Conservation (phyloP, 176 grass and related monocot species). For the Carex littledalei region DNA sequence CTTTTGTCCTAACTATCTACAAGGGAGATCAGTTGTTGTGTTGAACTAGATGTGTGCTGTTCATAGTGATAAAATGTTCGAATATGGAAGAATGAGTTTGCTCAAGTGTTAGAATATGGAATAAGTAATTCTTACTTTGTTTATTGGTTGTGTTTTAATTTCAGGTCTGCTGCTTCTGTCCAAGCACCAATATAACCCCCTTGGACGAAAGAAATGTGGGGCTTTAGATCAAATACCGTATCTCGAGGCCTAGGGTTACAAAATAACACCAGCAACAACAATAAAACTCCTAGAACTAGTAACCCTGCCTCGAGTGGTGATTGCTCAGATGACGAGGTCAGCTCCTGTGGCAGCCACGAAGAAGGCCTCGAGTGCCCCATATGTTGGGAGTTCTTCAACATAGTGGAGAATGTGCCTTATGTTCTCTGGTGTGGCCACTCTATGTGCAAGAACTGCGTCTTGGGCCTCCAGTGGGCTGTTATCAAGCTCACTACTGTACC, state of each 20-base stretch:
- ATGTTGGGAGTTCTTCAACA: slow-evolving; percentile 90
- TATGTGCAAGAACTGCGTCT: slow-evolving; percentile 84
- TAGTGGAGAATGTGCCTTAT: slow-evolving; percentile 79
- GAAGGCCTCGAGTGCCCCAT: slow-evolving; percentile 87
- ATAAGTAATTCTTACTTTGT: neutral
- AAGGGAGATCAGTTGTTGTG: neutral
- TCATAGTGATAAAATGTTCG: neutral
- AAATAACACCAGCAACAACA: slow-evolving; percentile 1
- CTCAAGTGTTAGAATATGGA: neutral
- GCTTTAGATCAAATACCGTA: slow-evolving; percentile 6
- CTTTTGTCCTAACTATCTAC: neutral
- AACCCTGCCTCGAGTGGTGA: slow-evolving; percentile 25
- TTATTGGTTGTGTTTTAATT: neutral
- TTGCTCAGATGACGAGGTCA: slow-evolving; percentile 64
- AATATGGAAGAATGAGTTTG: neutral
- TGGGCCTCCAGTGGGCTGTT: slow-evolving; percentile 66
- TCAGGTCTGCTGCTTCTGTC: neutral
- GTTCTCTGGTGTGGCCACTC: slow-evolving; percentile 83
- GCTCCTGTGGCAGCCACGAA: slow-evolving; percentile 55
- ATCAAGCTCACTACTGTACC: slow-evolving; percentile 57
- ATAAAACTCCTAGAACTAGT: neutral
- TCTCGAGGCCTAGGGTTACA: slow-evolving; percentile 1
- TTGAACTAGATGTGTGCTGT: neutral
- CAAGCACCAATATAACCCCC: neutral
- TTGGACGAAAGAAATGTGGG: slow-evolving; percentile 12